Percentiles rank a stretch among this genome's conserved stretches.
Conservation (phyloP, 352 stramenopile genomes). For the Thalassiosira pacifica region DNA sequence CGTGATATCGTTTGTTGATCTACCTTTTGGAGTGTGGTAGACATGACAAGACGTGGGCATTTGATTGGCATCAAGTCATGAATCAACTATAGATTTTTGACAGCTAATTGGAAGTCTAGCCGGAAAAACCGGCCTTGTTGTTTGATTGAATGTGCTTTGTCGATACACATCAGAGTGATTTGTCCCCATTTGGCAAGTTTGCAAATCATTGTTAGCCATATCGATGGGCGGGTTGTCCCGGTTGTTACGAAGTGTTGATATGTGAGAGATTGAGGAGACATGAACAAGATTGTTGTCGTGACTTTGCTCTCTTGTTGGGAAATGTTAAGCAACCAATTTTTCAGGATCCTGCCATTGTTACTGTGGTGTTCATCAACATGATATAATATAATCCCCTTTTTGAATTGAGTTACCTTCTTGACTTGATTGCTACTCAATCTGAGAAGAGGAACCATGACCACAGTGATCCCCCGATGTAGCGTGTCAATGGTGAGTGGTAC, state of each 20-base stretch:
- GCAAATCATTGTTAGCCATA: not conserved
- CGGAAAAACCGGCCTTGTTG: not conserved
- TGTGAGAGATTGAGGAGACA: not conserved
- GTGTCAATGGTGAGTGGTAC: not conserved
- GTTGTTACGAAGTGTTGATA: not conserved
- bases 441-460: not conserved
- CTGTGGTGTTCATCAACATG: not conserved
- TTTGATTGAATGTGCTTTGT: not conserved
- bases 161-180: not conserved
- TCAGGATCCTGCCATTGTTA: not conserved
- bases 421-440: slow-evolving; percentile 7
- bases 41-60: not conserved
- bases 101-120: not conserved
- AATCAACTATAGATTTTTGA: not conserved
- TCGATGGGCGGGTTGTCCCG: not conserved
- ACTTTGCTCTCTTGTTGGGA: not conserved
- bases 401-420: not conserved
- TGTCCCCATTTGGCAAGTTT: not conserved
- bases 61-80: not conserved
- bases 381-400: not conserved
- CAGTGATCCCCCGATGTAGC: not conserved
- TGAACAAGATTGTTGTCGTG: not conserved
- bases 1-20: not conserved
- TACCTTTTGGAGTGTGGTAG: not conserved
- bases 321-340: too few species aligned